Evolutionary conservation across 345 rosid genomes (phyloP).

Genomic region (Crucihimalaya himalaica): DNA sequence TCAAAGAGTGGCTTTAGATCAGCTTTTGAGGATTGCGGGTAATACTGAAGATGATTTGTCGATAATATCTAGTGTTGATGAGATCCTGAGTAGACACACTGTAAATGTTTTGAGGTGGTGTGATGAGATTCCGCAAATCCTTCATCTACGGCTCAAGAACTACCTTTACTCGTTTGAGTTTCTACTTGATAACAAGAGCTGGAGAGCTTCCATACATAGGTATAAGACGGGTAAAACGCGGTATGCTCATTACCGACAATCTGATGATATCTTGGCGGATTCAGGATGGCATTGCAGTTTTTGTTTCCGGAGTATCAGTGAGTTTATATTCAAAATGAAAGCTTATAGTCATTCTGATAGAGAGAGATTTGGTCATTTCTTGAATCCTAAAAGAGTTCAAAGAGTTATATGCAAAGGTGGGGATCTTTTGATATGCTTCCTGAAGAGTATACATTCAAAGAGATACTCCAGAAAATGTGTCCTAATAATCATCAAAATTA

Average conservation of each 20-base stretch:
- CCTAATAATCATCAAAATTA: constrained; percentile 1
- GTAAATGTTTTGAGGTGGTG: constrained; percentile 78
- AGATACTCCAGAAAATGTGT: constrained; percentile 43
- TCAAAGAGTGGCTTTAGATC: constrained; percentile 71
- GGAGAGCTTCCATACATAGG: constrained; percentile 77
- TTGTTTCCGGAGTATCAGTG: constrained; percentile 52
- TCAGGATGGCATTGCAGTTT: constrained; percentile 75
- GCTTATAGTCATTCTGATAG: constrained; percentile 66
- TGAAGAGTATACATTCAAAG: constrained; percentile 66
- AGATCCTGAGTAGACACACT: constrained; percentile 60
- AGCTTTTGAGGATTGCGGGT: constrained; percentile 62
- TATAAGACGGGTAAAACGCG: constrained; percentile 53
- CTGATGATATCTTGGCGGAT: constrained; percentile 55
- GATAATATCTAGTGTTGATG: constrained; percentile 76
- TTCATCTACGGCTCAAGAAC: constrained; percentile 63
- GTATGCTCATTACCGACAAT: constrained; percentile 61
- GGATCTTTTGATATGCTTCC: constrained; percentile 71
- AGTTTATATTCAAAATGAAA: constrained; percentile 66
- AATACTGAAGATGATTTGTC: constrained; percentile 69
- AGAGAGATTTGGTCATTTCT: constrained; percentile 56
- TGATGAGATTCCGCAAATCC: constrained; percentile 54
- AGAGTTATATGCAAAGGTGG: constrained; percentile 59
- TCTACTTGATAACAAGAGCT: constrained; percentile 62
- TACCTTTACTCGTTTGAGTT: constrained; percentile 77
- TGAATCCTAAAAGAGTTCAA: constrained; percentile 61